These are phyloP conservation scores for Alternaria panax DNA, from an alignment of 2,329 filamentous ascomycete genomes.

Conservation along the genomic window DNA sequence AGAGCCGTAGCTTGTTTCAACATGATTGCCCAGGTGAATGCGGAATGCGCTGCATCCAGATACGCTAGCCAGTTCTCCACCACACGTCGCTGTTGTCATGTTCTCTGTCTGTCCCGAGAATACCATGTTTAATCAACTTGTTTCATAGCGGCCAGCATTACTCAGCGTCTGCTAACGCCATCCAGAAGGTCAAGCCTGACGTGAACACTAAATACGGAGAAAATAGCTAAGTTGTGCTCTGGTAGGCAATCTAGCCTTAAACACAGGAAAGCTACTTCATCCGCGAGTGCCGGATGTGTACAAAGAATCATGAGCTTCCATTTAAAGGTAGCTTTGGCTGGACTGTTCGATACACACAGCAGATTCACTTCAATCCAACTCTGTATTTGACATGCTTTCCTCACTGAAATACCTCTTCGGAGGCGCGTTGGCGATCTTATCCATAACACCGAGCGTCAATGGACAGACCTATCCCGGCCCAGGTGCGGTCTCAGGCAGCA, in stretches of 20 bases:
- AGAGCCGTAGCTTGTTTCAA: not conserved
- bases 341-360: not conserved
- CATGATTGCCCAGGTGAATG: not conserved
- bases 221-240: not conserved
- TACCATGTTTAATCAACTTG: slow-evolving; percentile 2
- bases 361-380: not conserved
- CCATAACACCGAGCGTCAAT: not conserved
- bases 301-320: not conserved
- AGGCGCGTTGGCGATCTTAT: not conserved
- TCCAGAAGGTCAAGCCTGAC: slow-evolving; percentile 30
- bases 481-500: not conserved
- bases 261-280: not conserved
- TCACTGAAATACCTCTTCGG: not conserved
- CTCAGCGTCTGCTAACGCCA: slow-evolving; percentile 25
- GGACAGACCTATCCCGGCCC: not conserved
- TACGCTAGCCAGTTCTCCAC: not conserved
- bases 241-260: not conserved
- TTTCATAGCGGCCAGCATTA: not conserved
- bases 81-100: not conserved
- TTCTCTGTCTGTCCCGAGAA: not conserved
- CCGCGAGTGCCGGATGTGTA: not conserved
- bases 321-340: not conserved
- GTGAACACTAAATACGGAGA: slow-evolving; percentile 14
- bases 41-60: not conserved
- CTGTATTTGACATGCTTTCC: not conserved